These are phyloP conservation scores for Glarea lozoyensis DNA, from an alignment of 495 filamentous ascomycete genomes.

Conservation along the genomic window DNA sequence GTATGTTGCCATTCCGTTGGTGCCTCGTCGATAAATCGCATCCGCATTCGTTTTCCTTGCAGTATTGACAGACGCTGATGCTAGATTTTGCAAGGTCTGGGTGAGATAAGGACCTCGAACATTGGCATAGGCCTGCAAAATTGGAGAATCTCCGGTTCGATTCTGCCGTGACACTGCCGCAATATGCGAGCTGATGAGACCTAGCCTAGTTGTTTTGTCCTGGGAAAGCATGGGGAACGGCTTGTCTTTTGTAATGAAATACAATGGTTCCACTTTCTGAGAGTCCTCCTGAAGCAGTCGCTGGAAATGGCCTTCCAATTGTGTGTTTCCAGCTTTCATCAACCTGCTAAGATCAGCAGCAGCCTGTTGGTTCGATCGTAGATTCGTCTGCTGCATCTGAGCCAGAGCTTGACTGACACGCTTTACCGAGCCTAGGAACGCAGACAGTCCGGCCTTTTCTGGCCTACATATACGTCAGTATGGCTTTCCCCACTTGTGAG, in stretches of 20 bases:
- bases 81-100: conserved; percentile 71
- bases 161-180: conserved; percentile 22
- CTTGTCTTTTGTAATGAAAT: conserved; percentile 84
- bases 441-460: conserved; percentile 65
- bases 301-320: conserved; percentile 76
- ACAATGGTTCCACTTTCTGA: conserved; percentile 73
- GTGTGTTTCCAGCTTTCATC: conserved; percentile 64
- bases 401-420: conserved; percentile 71
- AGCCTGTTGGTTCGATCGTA: conserved; percentile 85
- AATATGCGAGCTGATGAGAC: conserved; percentile 41
- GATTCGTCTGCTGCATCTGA: conserved; percentile 76
- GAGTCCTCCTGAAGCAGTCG: conserved; percentile 64
- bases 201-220: conserved; percentile 39
- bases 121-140: conserved; percentile 74
- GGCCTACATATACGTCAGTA: conserved; percentile 39
- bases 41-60: conserved; percentile 71
- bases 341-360: conserved; percentile 70
- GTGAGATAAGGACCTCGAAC: conserved; percentile 78
- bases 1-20: conserved; percentile 87
- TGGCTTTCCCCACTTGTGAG: background rate
- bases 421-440: conserved; percentile 84
- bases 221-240: conserved; percentile 37
- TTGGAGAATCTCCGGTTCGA: conserved; percentile 40
- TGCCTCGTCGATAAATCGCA: conserved; percentile 80
- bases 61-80: conserved; percentile 80